Conservation (phyloP, 345 rosid genomes). For the Abelmoschus esculentus region DNA sequence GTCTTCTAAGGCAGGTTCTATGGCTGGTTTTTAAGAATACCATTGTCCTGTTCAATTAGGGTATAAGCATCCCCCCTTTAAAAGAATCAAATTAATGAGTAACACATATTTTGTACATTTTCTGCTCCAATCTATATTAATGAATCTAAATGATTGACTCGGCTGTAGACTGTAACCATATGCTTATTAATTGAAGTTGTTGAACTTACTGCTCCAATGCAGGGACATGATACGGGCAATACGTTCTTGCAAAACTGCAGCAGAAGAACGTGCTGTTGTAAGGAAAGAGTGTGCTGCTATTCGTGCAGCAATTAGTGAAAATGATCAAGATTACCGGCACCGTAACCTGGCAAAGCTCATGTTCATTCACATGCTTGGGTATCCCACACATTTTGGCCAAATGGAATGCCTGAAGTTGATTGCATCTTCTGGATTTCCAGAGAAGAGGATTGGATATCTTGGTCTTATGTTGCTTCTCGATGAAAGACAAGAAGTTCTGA, state of each 20-base stretch:
- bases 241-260: conserved; percentile 98
- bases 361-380: conserved; percentile 99
- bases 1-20: neutral
- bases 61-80: neutral
- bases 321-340: conserved; percentile 87
- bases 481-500: conserved; percentile 97
- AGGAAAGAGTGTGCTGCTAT: conserved; percentile 98
- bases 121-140: neutral
- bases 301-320: conserved; percentile 80
- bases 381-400: conserved; percentile 99
- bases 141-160: neutral
- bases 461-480: conserved; percentile 98
- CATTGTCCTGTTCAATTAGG: neutral
- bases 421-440: conserved; percentile 96
- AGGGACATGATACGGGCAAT: conserved; percentile 99
- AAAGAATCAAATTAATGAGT: neutral
- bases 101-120: neutral
- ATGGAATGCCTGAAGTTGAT: conserved; percentile 98
- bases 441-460: conserved; percentile 97
- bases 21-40: neutral
- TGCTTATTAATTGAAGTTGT: neutral
- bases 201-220: conserved; percentile 22
- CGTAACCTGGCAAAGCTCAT: conserved; percentile 96
- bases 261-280: conserved; percentile 94
- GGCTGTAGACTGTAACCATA: neutral